These are phyloP conservation scores for Yamadazyma oceani DNA, from an alignment of 1,139 yeast species.

Conservation along the genomic window DNA sequence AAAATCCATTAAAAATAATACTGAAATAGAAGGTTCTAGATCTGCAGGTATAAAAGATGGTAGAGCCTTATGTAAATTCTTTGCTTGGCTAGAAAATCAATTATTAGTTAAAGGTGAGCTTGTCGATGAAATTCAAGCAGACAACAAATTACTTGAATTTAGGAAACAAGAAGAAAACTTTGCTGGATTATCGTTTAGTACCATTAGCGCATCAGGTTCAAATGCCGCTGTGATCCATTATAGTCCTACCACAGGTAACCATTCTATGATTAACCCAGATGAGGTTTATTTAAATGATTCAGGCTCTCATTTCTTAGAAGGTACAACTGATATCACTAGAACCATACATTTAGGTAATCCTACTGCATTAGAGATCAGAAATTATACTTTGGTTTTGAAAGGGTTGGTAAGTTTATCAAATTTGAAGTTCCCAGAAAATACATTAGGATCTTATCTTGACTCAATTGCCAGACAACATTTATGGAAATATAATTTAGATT, in stretches of 20 bases:
- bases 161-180: conserved; percentile 63
- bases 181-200: conserved; percentile 84
- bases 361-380: conserved; percentile 60
- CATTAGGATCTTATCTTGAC: conserved; percentile 83
- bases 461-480: conserved; percentile 84
- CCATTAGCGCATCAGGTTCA: conserved; percentile 90
- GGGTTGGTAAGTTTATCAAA: conserved; percentile 84
- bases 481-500: conserved; percentile 87
- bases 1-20: conserved; percentile 74
- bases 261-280: conserved; percentile 68
- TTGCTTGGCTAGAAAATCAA: conserved; percentile 83
- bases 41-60: conserved; percentile 87
- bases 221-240: conserved; percentile 95
- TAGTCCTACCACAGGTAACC: conserved; percentile 56
- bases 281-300: conserved; percentile 87
- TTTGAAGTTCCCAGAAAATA: conserved; percentile 81
- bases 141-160: conserved; percentile 63
- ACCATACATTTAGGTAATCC: conserved; percentile 83
- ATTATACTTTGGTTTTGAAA: conserved; percentile 87
- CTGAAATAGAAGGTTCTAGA: conserved; percentile 75
- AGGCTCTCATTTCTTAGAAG: conserved; percentile 92
- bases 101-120: conserved; percentile 53
- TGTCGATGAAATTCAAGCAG: conserved; percentile 80
- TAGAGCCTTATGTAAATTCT: conserved; percentile 71
- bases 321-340: conserved; percentile 96